phyloP scores from a whole-genome alignment of 345 rosid species.

The Aethionema arabicum region DNA sequence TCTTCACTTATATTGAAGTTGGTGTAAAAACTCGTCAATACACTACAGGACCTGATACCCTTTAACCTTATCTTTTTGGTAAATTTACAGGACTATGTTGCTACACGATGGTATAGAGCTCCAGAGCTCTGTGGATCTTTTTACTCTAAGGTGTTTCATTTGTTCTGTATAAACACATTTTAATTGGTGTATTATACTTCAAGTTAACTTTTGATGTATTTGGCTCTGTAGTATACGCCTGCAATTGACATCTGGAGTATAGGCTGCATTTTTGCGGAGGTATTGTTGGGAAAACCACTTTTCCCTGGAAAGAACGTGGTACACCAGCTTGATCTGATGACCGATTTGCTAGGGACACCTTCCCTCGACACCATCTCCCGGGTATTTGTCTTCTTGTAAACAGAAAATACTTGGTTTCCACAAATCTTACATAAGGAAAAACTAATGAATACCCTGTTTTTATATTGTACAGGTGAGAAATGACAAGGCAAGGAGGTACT shows the following conservation, averaged over 20 bases:
- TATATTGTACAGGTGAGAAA: constrained; percentile 64
- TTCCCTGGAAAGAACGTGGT: constrained; percentile 98
- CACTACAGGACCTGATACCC: constrained; percentile 17
- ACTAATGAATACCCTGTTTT: background rate
- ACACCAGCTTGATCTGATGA: constrained; percentile 94
- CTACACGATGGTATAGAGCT: constrained; percentile 99
- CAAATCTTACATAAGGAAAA: constrained; percentile 5
- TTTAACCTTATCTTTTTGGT: constrained; percentile 17
- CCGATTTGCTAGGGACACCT: constrained; percentile 95
- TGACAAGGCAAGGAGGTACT: constrained; percentile 90
- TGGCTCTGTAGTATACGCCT: constrained; percentile 78
- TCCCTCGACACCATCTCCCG: constrained; percentile 83
- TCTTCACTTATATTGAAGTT: constrained; percentile 19
- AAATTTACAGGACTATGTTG: constrained; percentile 79
- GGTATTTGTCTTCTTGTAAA: constrained; percentile 44
- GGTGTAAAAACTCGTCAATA: background rate
- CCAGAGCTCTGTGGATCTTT: constrained; percentile 99
- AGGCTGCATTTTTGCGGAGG: constrained; percentile 97
- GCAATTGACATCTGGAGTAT: constrained; percentile 98
- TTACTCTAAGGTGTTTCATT: constrained; percentile 74
- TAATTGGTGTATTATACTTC: background rate
- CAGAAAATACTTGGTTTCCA: background rate
- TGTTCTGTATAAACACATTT: constrained; percentile 8
- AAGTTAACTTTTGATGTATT: constrained; percentile 17
- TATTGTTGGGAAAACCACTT: constrained; percentile 78